These are phyloP conservation scores for Ganoderma lingzhi DNA, from an alignment of 1,284 basidiomycete genomes.

Conservation along the genomic window DNA sequence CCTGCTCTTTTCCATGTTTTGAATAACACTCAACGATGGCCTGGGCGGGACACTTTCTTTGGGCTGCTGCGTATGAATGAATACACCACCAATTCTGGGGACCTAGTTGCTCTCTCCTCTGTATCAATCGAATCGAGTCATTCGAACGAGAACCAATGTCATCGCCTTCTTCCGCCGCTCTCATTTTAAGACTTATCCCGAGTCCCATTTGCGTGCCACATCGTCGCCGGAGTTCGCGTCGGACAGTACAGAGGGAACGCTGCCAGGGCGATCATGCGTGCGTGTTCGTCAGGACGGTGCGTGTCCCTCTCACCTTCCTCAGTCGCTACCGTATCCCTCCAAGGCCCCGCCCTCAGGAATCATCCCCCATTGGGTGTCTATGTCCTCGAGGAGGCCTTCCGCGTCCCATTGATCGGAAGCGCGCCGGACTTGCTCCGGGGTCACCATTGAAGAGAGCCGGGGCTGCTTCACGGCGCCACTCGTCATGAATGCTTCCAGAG, in stretches of 20 bases:
- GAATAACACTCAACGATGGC: not conserved
- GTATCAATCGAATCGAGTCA: not conserved
- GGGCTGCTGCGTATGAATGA: not conserved
- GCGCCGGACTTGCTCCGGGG: conserved; percentile 6
- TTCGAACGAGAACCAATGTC: not conserved
- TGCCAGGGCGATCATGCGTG: not conserved
- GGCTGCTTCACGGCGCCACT: not conserved
- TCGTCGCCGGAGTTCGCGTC: not conserved
- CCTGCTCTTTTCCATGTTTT: not conserved
- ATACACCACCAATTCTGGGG: not conserved
- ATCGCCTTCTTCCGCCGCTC: not conserved
- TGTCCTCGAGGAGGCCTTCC: conserved; percentile 13
- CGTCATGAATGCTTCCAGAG: not conserved
- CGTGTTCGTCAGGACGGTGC: not conserved
- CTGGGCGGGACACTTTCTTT: not conserved
- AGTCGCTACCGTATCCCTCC: conserved; percentile 6
- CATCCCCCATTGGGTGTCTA: conserved; percentile 21
- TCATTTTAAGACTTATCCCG: not conserved
- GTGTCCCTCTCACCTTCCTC: not conserved
- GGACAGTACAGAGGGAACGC: not conserved
- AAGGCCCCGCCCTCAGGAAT: conserved; percentile 14
- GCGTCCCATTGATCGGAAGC: conserved; percentile 16
- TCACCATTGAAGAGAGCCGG: conserved; percentile 12
- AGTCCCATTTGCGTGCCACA: not conserved
- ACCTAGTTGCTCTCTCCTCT: not conserved